Base-by-base conservation (phyloP, 1,284 basidiomycete species). In the Marasmius tenuissimus region DNA sequence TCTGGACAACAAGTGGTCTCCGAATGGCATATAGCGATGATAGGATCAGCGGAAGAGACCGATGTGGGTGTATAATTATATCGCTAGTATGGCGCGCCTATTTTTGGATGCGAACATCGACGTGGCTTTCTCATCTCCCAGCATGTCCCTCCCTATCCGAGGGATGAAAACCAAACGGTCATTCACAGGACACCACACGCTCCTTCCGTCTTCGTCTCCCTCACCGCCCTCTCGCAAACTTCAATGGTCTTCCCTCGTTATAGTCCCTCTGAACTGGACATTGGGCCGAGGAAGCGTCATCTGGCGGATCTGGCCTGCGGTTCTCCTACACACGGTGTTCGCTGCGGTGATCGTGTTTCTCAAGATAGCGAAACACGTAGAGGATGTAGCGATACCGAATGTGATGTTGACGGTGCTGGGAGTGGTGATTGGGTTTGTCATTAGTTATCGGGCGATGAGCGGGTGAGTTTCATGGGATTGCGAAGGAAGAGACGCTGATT, bases 351-450 rank as follows among this genome's bases (percentile, higher is more conserved):
- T 75, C 65, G 57, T n/a, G 22, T 39, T 33, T n/a, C 1, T 59
- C n/a, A 27, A 14, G 14, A 20, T 37, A 3, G 18, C 37, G 14
- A 37, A 56, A 33, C 33, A 51, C 47, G 10, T 22, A 39, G 10
- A 35, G 27, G 67, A 77, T 34, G 72, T 87, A 22, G 73, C 76
- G 34, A 81, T 87, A 57, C 84, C 85, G 0, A 81, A 75, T 53
- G 78, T 88, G n/a, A 78, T 88, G 78, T 74, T 87, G 39, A 86
- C 84, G 0, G 81, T 87, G 1, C 78, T 88, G 51, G 85, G 86
- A 78, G 85, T 88, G n/a, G 84, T 88, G 5, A 86, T 89, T 63
- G 87, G 87, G 66, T 89, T 89, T 68, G 86, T 88, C 3, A 87
- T 90, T 58, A 87, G 86, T 0, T 88, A 88, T 72, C 81, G 86